Evolutionary conservation across 108 stramenopile species (phyloP), one percentile per base, ranked within the genome.

Genomic region (Bacterosira constricta): DNA sequence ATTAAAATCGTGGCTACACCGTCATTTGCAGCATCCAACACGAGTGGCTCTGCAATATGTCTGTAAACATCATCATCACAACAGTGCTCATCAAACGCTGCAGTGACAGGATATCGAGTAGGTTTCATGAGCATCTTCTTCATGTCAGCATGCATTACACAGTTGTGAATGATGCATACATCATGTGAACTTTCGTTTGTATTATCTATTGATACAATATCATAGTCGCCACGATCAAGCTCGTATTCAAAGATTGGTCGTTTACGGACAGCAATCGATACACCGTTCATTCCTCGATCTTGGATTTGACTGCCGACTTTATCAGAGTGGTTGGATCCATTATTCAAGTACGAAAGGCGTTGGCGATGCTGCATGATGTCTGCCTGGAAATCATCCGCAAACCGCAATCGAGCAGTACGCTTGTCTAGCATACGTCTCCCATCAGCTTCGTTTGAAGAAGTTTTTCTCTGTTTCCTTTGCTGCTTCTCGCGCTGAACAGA

Each of bases 61-160:
- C 17, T 62, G 63, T 82, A 90, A 29, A 87, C 65, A 20, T 83
- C 71, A 47, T 77, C 86, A 69, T 90, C 81, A 15, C 74, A 65
- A 36, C 80, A 70, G 27, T 57, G 66, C 32, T 85, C 82, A 61
- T 81, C 86, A 57, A 90, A 84, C 18, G 83, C 83, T 37, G 78
- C 82, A 32, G 81, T 80, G 47, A 63, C 83, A 12, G 66, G 46
- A 54, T 68, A 90, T 4, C 36, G 12, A 26, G 63, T 62, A 2
- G 63, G 66, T 38, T 84, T 85, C 63, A 84, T 68, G 21, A 66
- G 56, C 84, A 85, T 83, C 32, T 71, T 70, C 56, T 66, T 71
- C 86, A 89, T 85, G 34, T 89, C 88, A 29, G 86, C 72, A 51
- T 89, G 85, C 84, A 86, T 85, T 3, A 69, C 53, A 46, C 75